phyloP scores from a whole-genome alignment of 225 moss, liverwort and hornwort species.

The Marchantia polymorpha region DNA sequence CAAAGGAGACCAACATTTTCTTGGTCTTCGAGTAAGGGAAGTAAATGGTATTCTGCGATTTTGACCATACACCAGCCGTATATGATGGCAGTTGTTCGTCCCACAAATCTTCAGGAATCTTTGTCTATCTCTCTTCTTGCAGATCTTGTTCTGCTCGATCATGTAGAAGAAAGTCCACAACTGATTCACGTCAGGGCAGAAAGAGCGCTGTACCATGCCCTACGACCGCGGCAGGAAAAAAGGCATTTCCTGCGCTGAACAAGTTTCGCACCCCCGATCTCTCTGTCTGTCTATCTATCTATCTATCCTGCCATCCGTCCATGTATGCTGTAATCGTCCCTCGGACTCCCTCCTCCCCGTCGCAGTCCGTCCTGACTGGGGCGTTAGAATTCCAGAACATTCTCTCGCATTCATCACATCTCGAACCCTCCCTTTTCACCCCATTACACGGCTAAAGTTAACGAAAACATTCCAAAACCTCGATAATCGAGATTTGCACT shows the following conservation, averaged over 20 bases:
- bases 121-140: background rate
- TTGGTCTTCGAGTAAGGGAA: background rate
- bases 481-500: conserved; percentile 14
- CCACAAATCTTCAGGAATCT: background rate
- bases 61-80: background rate
- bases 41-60: background rate
- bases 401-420: conserved; percentile 14
- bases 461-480: conserved; percentile 15
- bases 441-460: background rate
- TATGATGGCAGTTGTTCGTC: background rate
- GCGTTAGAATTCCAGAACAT: conserved; percentile 3
- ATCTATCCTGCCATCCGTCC: background rate
- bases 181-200: conserved; percentile 3
- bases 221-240: background rate
- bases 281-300: background rate
- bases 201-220: background rate
- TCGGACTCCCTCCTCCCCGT: background rate
- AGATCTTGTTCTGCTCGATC: background rate
- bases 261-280: background rate
- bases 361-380: background rate
- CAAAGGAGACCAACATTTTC: background rate
- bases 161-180: background rate
- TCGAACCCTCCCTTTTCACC: background rate
- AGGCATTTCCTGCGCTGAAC: background rate
- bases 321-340: too few species aligned